Percentiles rank a stretch among this genome's conserved stretches.
phyloP scores from a whole-genome alignment of 441 rosid genomes.

The Aleurites moluccanus region DNA sequence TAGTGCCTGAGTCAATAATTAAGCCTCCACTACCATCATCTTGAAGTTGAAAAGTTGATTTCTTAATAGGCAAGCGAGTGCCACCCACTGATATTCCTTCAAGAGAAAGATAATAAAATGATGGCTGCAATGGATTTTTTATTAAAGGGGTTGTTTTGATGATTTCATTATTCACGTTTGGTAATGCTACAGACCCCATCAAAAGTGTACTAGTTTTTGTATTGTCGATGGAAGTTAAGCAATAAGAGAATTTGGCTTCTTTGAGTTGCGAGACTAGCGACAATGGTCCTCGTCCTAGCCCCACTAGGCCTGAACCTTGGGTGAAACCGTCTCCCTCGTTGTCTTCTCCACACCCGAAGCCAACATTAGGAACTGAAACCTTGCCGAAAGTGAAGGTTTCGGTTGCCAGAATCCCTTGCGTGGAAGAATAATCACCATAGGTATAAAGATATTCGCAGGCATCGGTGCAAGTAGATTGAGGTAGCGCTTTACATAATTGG shows the following conservation, averaged over 20 bases:
- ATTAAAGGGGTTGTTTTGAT: constrained; percentile 48
- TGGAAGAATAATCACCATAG: constrained; percentile 87
- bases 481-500: constrained; percentile 53
- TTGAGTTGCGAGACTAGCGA: constrained; percentile 65
- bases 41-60: constrained; percentile 51
- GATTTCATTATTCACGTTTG: constrained; percentile 23
- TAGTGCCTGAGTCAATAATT: constrained; percentile 72
- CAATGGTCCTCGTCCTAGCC: constrained; percentile 74
- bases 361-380: constrained; percentile 47
- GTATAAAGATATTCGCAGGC: constrained; percentile 70
- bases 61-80: constrained; percentile 41
- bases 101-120: constrained; percentile 67
- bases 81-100: constrained; percentile 63
- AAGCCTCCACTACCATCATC: constrained; percentile 64
- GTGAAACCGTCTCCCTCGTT: constrained; percentile 82
- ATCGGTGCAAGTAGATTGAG: constrained; percentile 41
- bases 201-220: constrained; percentile 44
- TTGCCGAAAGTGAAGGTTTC: constrained; percentile 76
- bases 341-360: constrained; percentile 82
- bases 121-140: constrained; percentile 48
- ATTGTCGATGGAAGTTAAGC: constrained; percentile 52
- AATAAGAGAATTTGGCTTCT: constrained; percentile 58
- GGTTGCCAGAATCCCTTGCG: constrained; percentile 61
- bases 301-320: constrained; percentile 86
- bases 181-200: constrained; percentile 47